Evolutionary conservation across 257 asterid genomes (phyloP), one percentile per base, ranked within the genome.

Genomic region (Fraxinus pennsylvanica): DNA sequence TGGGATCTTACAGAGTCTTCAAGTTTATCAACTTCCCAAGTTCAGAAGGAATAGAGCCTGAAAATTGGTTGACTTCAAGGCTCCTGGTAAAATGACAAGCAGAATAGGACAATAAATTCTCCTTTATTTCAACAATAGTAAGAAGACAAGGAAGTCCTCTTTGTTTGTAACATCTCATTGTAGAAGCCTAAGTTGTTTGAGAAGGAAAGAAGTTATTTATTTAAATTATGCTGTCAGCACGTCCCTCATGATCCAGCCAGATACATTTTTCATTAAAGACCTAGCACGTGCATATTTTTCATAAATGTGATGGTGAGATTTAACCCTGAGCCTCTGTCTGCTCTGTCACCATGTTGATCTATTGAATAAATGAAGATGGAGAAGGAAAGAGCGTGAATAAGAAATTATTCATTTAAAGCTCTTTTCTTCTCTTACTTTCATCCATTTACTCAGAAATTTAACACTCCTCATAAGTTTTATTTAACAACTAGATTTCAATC

Each of bases 41-140:
- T 47, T 87, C 90, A 29, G 92, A 76, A 82, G 98, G 97, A 84
- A 94, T 82, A 59, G 80, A 38, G 45, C 97, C 97, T 41, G 91
- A 88, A 87, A 94, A 89, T 78, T 84, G 88, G 85, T 94, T 94
- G 4, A 75, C 94, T 87, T 94, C 98, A 35, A 94, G 96, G 75
- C 85, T 91, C 91, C 98, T 94, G 92, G 79, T 75, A 76, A 71
- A 81, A 81, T 71, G 70, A 47, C 36, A 17, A 67, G 41, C 52
- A 33, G 69, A 41, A 74, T 19, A 65, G 45, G 76, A 39, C 70
- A 66, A 13, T 25, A 61, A 61, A 61, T 61, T 22, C 8, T 29
- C 15, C n/a, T 61, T 61, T 61, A 25, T 8, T 10, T 61, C 32
- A 61, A 61, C 68, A 25, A 25, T 61, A 61, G 25, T 61, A 12